These are phyloP conservation scores for Batrachochytrium dendrobatidis DNA, from an alignment of 371 early-diverging fungal species.

Conservation along the genomic window DNA sequence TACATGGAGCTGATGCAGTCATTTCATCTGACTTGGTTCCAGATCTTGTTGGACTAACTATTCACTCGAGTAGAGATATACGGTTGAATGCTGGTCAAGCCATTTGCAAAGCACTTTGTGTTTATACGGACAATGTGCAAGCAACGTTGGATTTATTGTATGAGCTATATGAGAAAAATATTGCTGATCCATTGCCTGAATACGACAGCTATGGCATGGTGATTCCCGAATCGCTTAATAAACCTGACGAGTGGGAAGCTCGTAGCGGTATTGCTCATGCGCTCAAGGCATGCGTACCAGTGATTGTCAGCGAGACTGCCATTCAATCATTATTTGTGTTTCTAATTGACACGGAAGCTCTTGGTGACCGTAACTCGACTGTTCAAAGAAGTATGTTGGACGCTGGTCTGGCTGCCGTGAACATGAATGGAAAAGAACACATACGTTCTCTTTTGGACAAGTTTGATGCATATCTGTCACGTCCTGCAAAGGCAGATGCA, in stretches of 20 bases:
- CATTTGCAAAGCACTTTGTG: conserved; percentile 34
- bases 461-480: conserved; percentile 72
- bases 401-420: conserved; percentile 73
- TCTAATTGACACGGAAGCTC: conserved; percentile 70
- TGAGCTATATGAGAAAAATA: conserved; percentile 32
- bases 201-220: conserved; percentile 88
- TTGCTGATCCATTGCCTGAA: conserved; percentile 74
- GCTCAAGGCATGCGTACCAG: conserved; percentile 61
- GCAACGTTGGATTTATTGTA: conserved; percentile 26
- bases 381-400: conserved; percentile 83
- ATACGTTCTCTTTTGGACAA: conserved; percentile 60
- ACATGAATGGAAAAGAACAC: conserved; percentile 62
- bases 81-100: conserved; percentile 65
- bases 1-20: conserved; percentile 57
- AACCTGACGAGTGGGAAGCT: conserved; percentile 72
- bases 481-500: conserved; percentile 41
- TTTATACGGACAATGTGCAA: conserved; percentile 15
- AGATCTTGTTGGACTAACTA: conserved; percentile 14
- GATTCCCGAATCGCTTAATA: conserved; percentile 73
- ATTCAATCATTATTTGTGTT: conserved; percentile 59
- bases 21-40: conserved; percentile 20
- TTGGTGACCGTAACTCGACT: conserved; percentile 74
- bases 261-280: conserved; percentile 76
- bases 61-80: conserved; percentile 53
- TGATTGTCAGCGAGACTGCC: conserved; percentile 47